Evolutionary conservation across 139 green algal species (phyloP), one percentile per base, ranked within the genome.

Genomic region (Coccomyxa sp.): DNA sequence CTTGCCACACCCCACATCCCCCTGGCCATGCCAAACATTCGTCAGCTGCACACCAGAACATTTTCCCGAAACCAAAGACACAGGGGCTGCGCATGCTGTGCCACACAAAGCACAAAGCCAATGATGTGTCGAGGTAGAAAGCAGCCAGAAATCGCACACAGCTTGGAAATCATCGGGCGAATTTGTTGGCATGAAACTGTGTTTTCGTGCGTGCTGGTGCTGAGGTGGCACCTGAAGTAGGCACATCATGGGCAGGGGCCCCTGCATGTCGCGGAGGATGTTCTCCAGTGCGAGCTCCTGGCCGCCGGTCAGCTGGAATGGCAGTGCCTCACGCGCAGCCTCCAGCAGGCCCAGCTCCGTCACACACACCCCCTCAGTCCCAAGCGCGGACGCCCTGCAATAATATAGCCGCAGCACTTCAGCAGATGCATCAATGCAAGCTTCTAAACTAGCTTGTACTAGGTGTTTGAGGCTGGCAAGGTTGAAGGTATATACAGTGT

Each of bases 1-100:
- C 86, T 99, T 99, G 83, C 97, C 97, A 67, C 92, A 96, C 12
- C 97, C 97, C 25, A 99, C 97, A 82, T 99, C 97, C 13, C 97
- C 97, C 88, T 98, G 88, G 14, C 23, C 25, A 51, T 51, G 38
- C 38, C 18, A 28, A 75, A 3, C 74, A 78, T 78, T 7, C 23
- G 30, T 28, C 74, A 27, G 15, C 74, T 78, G 74, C 21, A 82
- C 63, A 4, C 63, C 63, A 4, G 4, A 71, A 25, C 63, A 28
- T 71, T 3, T 71, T 71, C 7, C 63, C 18, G 63, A 71, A 9
- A 30, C 80, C 82, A 63, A 25, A 68, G 58, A 23, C 58, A 25
- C 63, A 71, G 4, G 1, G 10, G 60, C 16, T 16, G 15, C 60
- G 60, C 14, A 21, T 71, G 9, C n/a, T 28, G 9, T 71, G 63